Base-by-base conservation (phyloP, 2,329 filamentous ascomycete genomes). In the Fusarium sp. region DNA sequence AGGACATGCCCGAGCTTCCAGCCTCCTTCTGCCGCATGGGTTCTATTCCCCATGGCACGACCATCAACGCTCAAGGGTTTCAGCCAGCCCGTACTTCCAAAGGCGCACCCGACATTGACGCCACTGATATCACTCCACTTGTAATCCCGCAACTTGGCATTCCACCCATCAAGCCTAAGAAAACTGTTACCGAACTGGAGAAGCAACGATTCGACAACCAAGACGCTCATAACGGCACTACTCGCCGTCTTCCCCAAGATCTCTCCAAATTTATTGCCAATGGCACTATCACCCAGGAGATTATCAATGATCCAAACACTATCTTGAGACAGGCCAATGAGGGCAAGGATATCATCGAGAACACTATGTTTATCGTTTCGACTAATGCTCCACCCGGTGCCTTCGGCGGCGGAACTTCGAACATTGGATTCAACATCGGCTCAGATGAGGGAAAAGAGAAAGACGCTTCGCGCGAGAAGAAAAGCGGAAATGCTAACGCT, bases 241-340 rank as follows among this genome's bases (percentile, higher is more conserved):
- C 44, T 11, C 18, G 26, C 8, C 24, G 18, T 9, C 26, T 47
- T 2, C 44, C 44, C 18, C 13, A 47, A 22, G 44, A 28, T 15
- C 44, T 28, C 0, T 0, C 4, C 12, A 10, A 28, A 3, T 47
- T 47, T 20, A 28, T 47, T 10, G 12, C 18, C 8, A 47, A 28
- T 22, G 24, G 44, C 8, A 7, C 44, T 28, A 47, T 47, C 8
- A 47, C 44, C 8, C 44, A 47, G 24, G 5, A 47, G 24, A 28
- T 47, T 2, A 28, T 47, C 1, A 4, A 47, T 7, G 44, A 47
- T 22, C 44, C 44, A 28, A 47, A 47, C 24, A 47, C 44, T 5
- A 28, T 47, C 18, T 8, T 47, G 44, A 28, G 44, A 28, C 44
- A 47, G 24, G 44, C 44, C 8, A 28, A 47, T 7, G 18, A 22